These are phyloP conservation scores for Jasminum sambac DNA, from an alignment of 257 asterid species.

Conservation along the genomic window DNA sequence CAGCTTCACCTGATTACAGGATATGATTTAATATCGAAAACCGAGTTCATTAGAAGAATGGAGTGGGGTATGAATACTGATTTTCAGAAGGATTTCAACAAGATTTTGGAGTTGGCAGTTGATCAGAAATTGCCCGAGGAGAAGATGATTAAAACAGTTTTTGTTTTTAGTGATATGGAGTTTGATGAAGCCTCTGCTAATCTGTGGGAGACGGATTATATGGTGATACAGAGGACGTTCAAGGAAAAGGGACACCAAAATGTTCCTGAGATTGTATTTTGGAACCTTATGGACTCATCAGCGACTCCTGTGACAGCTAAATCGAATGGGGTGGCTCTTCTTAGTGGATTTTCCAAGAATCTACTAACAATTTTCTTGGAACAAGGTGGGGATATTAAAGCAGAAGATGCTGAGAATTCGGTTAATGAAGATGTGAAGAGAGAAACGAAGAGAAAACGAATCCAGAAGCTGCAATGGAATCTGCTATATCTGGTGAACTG, in stretches of 20 bases:
- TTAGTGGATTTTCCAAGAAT: slow-evolving; percentile 60
- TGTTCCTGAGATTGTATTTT: slow-evolving; percentile 65
- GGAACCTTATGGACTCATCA: slow-evolving; percentile 55
- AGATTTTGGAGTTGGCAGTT: slow-evolving; percentile 45
- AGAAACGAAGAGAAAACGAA: neutral
- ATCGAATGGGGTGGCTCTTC: slow-evolving; percentile 54
- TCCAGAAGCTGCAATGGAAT: neutral
- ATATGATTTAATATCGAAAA: slow-evolving; percentile 35
- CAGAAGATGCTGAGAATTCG: neutral
- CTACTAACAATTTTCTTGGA: slow-evolving; percentile 51
- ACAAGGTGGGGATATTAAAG: neutral
- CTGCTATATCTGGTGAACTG: neutral
- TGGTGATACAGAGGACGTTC: slow-evolving; percentile 47
- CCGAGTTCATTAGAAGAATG: slow-evolving; percentile 40
- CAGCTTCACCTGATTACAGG: slow-evolving; percentile 33
- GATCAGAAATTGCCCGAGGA: slow-evolving; percentile 35
- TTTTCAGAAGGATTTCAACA: slow-evolving; percentile 51
- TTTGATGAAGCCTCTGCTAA: slow-evolving; percentile 33
- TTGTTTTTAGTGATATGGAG: slow-evolving; percentile 64
- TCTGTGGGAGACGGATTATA: neutral
- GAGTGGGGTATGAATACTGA: slow-evolving; percentile 37
- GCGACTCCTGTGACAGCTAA: slow-evolving; percentile 50
- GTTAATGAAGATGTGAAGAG: neutral
- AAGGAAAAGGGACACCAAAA: slow-evolving; percentile 40
- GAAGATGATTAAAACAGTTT: slow-evolving; percentile 44